A percentile compares a stretch with the other conserved stretches of the same genome.
Evolutionary conservation across 2,329 filamentous ascomycete genomes (phyloP).

Genomic region (Trichoderma sp.): DNA sequence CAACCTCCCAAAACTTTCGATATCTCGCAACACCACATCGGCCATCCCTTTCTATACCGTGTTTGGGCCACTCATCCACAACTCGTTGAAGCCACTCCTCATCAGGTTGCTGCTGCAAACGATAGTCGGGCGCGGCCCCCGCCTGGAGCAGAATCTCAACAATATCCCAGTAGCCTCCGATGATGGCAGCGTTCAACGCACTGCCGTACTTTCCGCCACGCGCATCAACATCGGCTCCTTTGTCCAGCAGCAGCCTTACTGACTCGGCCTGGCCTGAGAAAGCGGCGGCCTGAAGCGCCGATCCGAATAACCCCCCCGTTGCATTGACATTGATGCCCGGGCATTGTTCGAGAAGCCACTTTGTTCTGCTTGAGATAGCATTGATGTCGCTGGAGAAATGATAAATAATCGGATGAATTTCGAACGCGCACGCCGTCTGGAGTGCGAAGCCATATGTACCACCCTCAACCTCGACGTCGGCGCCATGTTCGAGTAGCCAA

Average conservation of each 20-base stretch:
- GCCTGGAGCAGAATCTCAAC: background rate
- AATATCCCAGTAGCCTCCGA: background rate
- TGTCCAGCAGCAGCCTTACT: background rate
- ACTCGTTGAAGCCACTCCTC: background rate
- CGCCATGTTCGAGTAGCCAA: constrained; percentile 8
- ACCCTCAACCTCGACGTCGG: background rate
- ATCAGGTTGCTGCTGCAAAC: background rate
- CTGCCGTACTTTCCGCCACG: background rate
- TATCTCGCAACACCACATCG: background rate
- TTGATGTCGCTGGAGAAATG: background rate
- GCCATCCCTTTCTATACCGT: fast-evolving
- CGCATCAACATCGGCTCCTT: background rate
- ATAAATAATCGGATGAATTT: background rate
- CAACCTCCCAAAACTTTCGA: background rate
- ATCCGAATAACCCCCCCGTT: background rate
- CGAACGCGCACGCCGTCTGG: constrained; percentile 11
- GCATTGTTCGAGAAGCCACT: background rate
- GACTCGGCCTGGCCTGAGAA: background rate
- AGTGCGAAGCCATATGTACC: constrained; percentile 18
- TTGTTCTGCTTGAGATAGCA: fast-evolving
- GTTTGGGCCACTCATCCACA: background rate
- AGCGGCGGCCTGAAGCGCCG: background rate
- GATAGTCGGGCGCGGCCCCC: background rate
- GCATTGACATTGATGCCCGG: background rate
- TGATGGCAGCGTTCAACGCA: background rate